Evolutionary conservation across 2,329 filamentous ascomycete genomes (phyloP).

Genomic region (Colletotrichum sp.): DNA sequence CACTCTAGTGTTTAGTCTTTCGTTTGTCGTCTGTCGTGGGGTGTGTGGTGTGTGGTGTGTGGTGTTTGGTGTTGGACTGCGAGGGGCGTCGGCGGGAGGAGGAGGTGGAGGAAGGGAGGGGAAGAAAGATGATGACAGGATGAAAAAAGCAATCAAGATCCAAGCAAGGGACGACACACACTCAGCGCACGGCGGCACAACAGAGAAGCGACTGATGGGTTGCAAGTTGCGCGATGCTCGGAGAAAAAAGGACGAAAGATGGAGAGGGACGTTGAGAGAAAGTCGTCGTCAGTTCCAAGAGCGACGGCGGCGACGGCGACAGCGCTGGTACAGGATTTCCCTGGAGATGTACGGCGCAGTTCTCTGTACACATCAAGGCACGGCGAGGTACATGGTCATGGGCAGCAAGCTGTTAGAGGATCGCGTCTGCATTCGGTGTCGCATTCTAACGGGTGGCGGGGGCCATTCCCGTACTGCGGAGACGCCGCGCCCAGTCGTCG

Average conservation of each 20-base stretch:
- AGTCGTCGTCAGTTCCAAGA: background rate
- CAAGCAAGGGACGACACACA: background rate
- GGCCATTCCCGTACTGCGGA: constrained; percentile 6
- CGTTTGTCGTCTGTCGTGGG: no score
- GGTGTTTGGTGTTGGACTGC: background rate
- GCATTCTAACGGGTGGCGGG: constrained; percentile 14
- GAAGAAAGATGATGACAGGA: background rate
- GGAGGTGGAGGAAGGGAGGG: background rate
- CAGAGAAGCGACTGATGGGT: background rate
- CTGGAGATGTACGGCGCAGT: background rate
- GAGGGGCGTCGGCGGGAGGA: background rate
- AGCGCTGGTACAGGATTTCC: background rate
- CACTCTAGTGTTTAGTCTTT: no score
- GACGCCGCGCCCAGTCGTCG: background rate
- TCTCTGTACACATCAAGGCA: background rate
- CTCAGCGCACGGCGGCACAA: background rate
- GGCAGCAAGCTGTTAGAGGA: background rate
- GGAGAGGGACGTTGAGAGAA: background rate
- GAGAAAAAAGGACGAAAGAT: background rate
- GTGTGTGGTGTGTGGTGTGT: no score
- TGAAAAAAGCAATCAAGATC: background rate
- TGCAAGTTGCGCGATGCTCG: background rate
- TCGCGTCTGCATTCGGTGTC: background rate
- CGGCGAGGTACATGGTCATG: background rate
- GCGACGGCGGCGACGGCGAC: background rate